phyloP scores from a whole-genome alignment of 2,329 filamentous ascomycete species.

The Neonectria sp. region DNA sequence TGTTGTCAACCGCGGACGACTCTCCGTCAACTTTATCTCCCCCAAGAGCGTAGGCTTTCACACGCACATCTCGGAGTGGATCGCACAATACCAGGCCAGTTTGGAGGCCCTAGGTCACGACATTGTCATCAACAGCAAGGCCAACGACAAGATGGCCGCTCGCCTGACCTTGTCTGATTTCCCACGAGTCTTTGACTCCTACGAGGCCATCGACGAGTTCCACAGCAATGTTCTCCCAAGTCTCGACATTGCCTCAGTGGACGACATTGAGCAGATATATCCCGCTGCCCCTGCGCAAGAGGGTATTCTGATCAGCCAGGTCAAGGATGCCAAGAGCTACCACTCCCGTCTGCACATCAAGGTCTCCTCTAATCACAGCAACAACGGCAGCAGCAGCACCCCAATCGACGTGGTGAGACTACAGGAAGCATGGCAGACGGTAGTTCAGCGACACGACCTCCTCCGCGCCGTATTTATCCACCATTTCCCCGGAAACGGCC shows the following conservation, averaged over 20 bases:
- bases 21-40: not conserved
- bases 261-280: conserved; percentile 22
- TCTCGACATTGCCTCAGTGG: not conserved
- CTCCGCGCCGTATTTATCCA: conserved; percentile 23
- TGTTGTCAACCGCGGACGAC: not conserved
- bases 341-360: conserved; percentile 19
- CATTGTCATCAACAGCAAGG: not conserved
- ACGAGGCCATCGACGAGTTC: not conserved
- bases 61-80: not conserved
- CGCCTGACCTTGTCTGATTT: not conserved
- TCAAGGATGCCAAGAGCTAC: conserved; percentile 23
- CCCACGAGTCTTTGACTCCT: not conserved
- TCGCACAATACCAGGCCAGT: not conserved
- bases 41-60: not conserved
- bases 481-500: conserved; percentile 13
- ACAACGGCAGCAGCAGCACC: not conserved
- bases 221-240: not conserved
- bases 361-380: not conserved
- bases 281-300: conserved; percentile 30
- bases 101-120: not conserved
- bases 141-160: not conserved
- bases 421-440: conserved; percentile 13
- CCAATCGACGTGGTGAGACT: conserved; percentile 11
- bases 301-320: conserved; percentile 28
- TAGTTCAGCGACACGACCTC: conserved; percentile 22